These are phyloP conservation scores for Lepraria neglecta DNA, from an alignment of 495 filamentous ascomycete genomes.

Conservation along the genomic window DNA sequence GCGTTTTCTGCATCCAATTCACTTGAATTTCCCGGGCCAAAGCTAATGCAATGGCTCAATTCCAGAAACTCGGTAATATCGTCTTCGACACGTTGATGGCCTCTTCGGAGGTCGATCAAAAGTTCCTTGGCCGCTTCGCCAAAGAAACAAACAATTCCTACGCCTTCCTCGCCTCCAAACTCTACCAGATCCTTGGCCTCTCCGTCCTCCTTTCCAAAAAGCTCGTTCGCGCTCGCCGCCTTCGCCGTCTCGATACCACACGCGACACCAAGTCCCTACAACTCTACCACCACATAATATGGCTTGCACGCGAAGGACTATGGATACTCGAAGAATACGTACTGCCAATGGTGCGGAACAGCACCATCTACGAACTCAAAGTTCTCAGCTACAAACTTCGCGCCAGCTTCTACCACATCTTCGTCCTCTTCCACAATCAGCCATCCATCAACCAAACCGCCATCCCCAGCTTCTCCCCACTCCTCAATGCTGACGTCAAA, in stretches of 20 bases:
- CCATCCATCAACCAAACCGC: slow-evolving; percentile 48
- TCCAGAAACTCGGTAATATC: slow-evolving; percentile 21
- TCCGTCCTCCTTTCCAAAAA: slow-evolving; percentile 83
- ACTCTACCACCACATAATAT: slow-evolving; percentile 80
- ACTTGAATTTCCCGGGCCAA: background rate
- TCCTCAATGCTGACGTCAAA: slow-evolving; percentile 24
- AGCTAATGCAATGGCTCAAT: slow-evolving; percentile 20
- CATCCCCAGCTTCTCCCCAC: slow-evolving; percentile 34
- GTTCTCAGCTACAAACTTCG: slow-evolving; percentile 87
- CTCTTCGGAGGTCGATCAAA: slow-evolving; percentile 93
- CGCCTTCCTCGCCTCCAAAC: slow-evolving; percentile 66
- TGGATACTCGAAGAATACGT: slow-evolving; percentile 81
- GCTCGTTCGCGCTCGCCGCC: slow-evolving; percentile 72
- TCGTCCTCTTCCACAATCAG: slow-evolving; percentile 89
- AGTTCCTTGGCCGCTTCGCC: slow-evolving; percentile 84
- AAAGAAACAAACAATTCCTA: slow-evolving; percentile 64
- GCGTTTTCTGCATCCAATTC: background rate
- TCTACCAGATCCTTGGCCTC: slow-evolving; percentile 86
- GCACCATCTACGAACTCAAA: slow-evolving; percentile 60
- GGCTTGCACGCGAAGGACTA: slow-evolving; percentile 88
- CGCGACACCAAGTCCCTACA: slow-evolving; percentile 74
- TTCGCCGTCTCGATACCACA: slow-evolving; percentile 75
- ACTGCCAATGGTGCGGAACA: slow-evolving; percentile 62
- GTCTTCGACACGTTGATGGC: slow-evolving; percentile 65
- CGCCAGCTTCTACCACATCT: slow-evolving; percentile 93